Base-by-base conservation (phyloP, 2,329 filamentous ascomycete species). In the Chaetomium sp. region DNA sequence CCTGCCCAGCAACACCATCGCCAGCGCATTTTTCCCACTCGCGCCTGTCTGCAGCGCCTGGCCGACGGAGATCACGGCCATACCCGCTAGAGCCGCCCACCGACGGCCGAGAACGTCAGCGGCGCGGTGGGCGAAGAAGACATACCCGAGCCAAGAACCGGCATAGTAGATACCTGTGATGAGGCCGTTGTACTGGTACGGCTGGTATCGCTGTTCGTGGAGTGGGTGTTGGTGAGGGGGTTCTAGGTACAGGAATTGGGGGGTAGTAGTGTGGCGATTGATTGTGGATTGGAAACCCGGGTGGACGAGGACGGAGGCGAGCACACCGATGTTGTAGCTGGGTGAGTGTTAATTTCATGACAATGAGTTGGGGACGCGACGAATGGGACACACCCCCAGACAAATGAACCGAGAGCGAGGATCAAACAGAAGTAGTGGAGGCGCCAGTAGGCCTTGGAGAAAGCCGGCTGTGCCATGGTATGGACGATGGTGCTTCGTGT, bases 161-260 rank as follows among this genome's bases (percentile, higher is more conserved):
- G 79, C 64, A 61, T 83, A 83, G 69, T 83, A 83, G 37, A 81
- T 75, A 42, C 74, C 77, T 1, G 79, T 81, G 62, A 84, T 76
- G 41, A 79, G 66, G 6, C 80, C 80, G 50, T 71, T 79, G 49
- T 71, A 27, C 19, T 27, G 19, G 19, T 27, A 27, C 19, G 19
- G 19, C 19, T 27, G 19, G 19, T 27, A 27, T 27, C 19, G 2
- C 19, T 27, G 19, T 27, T 27, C 19, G 19, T 27, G 19, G 2
- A 27, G 19, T 27, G 19, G 19, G 19, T 27, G 19, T 27, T 27
- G 19, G 19, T 27, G 19, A 27, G 19, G 3, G 19, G 19, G 19
- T 27, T 27, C 3, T 27, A 2, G 19, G 19, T 27, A 27, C 2
- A 27, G 19, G 19, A 27, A 27, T 27, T 27, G 19, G 19, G 19